Percentiles rank a stretch among this genome's conserved stretches.
Conservation (phyloP, 805 yeast genomes). For the Kodamaea restingae region DNA sequence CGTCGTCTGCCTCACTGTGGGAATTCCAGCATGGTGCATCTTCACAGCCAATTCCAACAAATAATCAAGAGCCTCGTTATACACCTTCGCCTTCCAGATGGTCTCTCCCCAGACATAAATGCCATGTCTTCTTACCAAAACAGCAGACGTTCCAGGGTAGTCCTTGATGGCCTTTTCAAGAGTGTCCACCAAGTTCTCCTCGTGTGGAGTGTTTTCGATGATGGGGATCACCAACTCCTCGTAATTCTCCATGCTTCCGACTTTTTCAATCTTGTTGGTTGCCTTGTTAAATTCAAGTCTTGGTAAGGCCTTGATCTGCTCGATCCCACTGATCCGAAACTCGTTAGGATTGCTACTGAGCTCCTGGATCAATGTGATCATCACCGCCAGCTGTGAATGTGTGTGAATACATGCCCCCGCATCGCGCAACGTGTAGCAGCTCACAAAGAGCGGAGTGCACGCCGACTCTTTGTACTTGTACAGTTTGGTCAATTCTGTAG, state of each 20-base stretch:
- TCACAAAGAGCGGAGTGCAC: constrained; percentile 83
- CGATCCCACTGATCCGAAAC: constrained; percentile 75
- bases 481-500: constrained; percentile 32
- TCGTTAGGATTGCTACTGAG: constrained; percentile 52
- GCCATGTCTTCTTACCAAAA: constrained; percentile 89
- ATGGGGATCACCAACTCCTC: constrained; percentile 84
- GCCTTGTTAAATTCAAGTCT: constrained; percentile 30
- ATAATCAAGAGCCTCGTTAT: constrained; percentile 91
- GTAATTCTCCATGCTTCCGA: constrained; percentile 66
- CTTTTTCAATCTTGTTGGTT: constrained; percentile 43
- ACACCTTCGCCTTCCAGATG: constrained; percentile 88
- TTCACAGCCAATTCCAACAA: constrained; percentile 78
- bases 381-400: constrained; percentile 85
- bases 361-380: constrained; percentile 56
- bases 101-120: constrained; percentile 95
- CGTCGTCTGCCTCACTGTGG: constrained; percentile 27
- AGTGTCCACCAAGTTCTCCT: constrained; percentile 72
- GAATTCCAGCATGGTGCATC: constrained; percentile 69
- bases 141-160: constrained; percentile 80
- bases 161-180: constrained; percentile 59
- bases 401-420: constrained; percentile 96
- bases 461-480: constrained; percentile 79
- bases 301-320: constrained; percentile 92
- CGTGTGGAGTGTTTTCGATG: constrained; percentile 85
- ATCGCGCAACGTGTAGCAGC: constrained; percentile 60